Evolutionary conservation across 129 eudicot genomes (phyloP).

Genomic region (Flaveria brownii): DNA sequence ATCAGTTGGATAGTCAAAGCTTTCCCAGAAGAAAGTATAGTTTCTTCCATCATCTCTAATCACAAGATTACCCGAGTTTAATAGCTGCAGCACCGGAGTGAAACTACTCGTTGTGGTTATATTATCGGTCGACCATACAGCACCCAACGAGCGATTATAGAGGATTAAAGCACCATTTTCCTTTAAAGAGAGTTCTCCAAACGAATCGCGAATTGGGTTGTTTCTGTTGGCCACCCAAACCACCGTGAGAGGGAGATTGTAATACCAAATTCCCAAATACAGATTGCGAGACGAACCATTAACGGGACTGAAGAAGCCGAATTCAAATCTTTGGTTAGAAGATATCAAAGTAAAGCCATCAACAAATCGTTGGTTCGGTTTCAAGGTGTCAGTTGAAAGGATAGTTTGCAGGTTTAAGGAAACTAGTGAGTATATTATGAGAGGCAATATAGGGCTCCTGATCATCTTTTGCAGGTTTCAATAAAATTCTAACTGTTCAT

Average conservation of each 20-base stretch:
- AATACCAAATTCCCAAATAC: slow-evolving; percentile 50
- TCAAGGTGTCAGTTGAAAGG: slow-evolving; percentile 29
- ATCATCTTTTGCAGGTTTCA: slow-evolving; percentile 26
- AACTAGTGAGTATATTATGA: slow-evolving; percentile 6
- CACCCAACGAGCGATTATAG: slow-evolving; percentile 9
- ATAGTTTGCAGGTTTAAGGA: slow-evolving; percentile 20
- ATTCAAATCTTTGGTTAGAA: slow-evolving; percentile 36
- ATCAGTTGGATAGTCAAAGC: slow-evolving; percentile 43
- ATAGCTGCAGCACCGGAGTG: slow-evolving; percentile 36
- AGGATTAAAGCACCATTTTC: slow-evolving; percentile 31
- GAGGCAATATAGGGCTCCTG: background rate
- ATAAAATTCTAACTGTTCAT: background rate
- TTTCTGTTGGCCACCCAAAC: slow-evolving; percentile 61
- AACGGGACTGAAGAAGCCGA: slow-evolving; percentile 49
- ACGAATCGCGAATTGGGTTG: slow-evolving; percentile 32
- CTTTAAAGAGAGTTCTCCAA: slow-evolving; percentile 29
- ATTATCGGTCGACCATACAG: slow-evolving; percentile 33
- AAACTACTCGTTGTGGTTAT: background rate
- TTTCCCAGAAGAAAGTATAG: slow-evolving; percentile 34
- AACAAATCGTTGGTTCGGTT: slow-evolving; percentile 25
- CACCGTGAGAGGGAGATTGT: slow-evolving; percentile 39
- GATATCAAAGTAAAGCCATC: slow-evolving; percentile 49
- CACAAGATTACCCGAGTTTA: slow-evolving; percentile 51
- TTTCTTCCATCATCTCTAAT: slow-evolving; percentile 34
- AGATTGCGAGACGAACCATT: slow-evolving; percentile 22